Evolutionary conservation across 2,329 filamentous ascomycete genomes (phyloP).

Genomic region (Aspergillus puulaauensis): DNA sequence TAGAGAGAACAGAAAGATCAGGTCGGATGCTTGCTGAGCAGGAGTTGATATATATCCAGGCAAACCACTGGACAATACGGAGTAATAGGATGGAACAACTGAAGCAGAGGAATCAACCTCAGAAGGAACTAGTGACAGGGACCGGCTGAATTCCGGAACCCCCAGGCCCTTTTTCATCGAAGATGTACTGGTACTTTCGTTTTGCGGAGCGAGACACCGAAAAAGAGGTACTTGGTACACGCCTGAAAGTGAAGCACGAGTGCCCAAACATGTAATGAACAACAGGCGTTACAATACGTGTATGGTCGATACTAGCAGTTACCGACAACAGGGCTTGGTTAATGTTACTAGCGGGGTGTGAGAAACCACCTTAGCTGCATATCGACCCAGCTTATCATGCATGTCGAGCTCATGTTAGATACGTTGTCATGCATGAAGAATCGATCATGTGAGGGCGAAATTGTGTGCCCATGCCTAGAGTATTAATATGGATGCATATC

Average conservation of each 20-base stretch:
- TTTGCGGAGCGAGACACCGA: not conserved
- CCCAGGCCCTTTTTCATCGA: not conserved
- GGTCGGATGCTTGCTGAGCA: not conserved
- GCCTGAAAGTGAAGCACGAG: not conserved
- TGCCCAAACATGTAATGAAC: not conserved
- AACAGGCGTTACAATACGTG: not conserved
- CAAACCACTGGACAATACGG: no score
- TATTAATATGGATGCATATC: slow-evolving; percentile 1
- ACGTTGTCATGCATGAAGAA: slow-evolving; percentile 36
- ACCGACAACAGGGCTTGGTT: not conserved
- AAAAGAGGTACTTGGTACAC: slow-evolving; percentile 5
- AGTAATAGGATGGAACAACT: not conserved
- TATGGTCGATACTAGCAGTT: not conserved
- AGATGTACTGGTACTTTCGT: slow-evolving; percentile 5
- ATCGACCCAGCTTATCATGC: slow-evolving; percentile 9
- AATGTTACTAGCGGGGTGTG: slow-evolving; percentile 6
- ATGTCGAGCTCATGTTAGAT: slow-evolving; percentile 17
- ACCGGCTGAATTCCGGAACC: not conserved
- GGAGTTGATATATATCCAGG: not conserved
- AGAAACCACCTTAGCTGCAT: slow-evolving; percentile 11
- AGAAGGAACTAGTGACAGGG: no score
- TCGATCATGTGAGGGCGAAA: slow-evolving; percentile 31
- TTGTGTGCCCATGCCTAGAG: slow-evolving; percentile 9
- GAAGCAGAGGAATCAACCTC: not conserved
- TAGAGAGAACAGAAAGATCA: not conserved